phyloP scores from a whole-genome alignment of 2,329 filamentous ascomycete species.

The Leptosphaerulina australis region DNA sequence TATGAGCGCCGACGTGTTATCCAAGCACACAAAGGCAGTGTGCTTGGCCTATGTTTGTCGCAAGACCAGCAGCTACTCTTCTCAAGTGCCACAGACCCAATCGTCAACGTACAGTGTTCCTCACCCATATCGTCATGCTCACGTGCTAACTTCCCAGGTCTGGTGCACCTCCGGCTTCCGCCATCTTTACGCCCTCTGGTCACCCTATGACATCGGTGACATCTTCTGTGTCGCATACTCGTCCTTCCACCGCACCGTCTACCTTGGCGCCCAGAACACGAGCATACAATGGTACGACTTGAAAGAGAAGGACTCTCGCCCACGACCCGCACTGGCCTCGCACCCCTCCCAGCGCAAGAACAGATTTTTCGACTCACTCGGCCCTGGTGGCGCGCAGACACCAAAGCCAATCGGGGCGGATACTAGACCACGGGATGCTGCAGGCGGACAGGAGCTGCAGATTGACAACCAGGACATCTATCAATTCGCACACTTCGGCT shows the following conservation, averaged over 20 bases:
- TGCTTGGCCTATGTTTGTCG: constrained; percentile 83
- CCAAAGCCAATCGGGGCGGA: constrained; percentile 69
- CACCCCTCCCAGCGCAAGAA: constrained; percentile 81
- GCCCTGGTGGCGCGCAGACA: constrained; percentile 79
- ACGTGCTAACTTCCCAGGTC: constrained; percentile 53
- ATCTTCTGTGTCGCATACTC: constrained; percentile 96
- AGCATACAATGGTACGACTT: constrained; percentile 92
- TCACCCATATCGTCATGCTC: background rate
- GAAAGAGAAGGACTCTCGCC: constrained; percentile 65
- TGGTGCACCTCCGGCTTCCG: constrained; percentile 81
- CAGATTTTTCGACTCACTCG: constrained; percentile 90
- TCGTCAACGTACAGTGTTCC: constrained; percentile 71
- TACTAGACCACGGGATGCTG: constrained; percentile 54
- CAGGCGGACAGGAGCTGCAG: constrained; percentile 72
- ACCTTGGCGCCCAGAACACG: constrained; percentile 91
- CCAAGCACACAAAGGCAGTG: constrained; percentile 88
- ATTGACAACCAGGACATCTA: constrained; percentile 80
- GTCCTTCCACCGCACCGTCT: constrained; percentile 76
- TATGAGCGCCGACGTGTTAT: constrained; percentile 81
- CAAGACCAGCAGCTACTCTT: constrained; percentile 78
- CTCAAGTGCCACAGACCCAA: constrained; percentile 89
- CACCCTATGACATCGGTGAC: constrained; percentile 90
- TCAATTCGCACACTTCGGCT: constrained; percentile 93
- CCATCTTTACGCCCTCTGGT: constrained; percentile 87
- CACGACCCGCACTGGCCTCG: constrained; percentile 65